Evolutionary conservation across 768 basidiomycete species (phyloP).

Genomic region (Russula ochroleuca): DNA sequence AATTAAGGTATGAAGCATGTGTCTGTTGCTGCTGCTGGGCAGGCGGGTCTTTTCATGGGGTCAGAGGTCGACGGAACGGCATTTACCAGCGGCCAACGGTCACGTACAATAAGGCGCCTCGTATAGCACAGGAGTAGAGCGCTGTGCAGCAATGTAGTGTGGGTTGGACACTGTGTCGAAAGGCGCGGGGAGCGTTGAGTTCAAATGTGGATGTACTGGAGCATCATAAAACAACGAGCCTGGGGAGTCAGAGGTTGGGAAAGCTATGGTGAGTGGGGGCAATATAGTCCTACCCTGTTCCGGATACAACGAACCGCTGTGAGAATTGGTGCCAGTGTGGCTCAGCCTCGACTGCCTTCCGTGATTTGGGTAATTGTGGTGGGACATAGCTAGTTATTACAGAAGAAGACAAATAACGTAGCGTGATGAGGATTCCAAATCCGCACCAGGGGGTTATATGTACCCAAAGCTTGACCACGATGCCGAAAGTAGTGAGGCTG

Average conservation of each 20-base stretch:
- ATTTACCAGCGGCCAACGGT: conserved; percentile 4
- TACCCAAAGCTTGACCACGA: neutral
- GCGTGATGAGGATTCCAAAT: conserved; percentile 22
- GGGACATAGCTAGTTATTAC: conserved; percentile 28
- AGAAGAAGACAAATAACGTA: conserved; percentile 28
- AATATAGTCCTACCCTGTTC: too few relatives aligned
- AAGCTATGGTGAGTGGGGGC: too few relatives aligned
- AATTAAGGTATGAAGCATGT: conserved; percentile 7
- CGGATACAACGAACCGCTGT: too few relatives aligned
- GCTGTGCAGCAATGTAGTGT: conserved; percentile 15
- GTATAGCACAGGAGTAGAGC: conserved; percentile 16
- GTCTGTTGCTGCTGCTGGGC: conserved; percentile 14
- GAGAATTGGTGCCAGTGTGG: too few relatives aligned
- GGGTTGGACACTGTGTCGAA: too few relatives aligned
- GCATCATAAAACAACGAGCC: too few relatives aligned
- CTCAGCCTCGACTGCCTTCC: too few relatives aligned
- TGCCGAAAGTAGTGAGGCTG: neutral
- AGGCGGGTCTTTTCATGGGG: conserved; percentile 10
- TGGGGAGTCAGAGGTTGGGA: too few relatives aligned
- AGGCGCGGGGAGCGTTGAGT: too few relatives aligned
- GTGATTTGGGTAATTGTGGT: conserved; percentile 19
- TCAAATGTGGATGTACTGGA: too few relatives aligned
- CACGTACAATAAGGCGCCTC: conserved; percentile 17
- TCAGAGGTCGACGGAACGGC: conserved; percentile 8
- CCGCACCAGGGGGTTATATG: too few relatives aligned